Evolutionary conservation across 2,329 filamentous ascomycete species (phyloP).

Genomic region (Hypoxylon sp.): DNA sequence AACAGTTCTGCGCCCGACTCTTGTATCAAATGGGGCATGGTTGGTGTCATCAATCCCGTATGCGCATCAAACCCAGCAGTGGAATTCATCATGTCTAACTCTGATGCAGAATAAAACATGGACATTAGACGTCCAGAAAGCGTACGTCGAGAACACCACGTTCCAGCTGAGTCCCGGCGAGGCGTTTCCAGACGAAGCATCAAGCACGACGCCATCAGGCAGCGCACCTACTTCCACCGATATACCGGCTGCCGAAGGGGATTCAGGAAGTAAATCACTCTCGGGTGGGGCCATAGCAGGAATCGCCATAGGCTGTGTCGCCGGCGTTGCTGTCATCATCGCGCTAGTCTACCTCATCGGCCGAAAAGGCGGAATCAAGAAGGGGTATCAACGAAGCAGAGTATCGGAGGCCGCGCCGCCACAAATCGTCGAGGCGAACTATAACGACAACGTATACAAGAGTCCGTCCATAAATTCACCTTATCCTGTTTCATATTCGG

Average conservation of each 20-base stretch:
- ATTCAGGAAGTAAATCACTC: slow-evolving; percentile 41
- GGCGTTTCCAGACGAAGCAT: slow-evolving; percentile 57
- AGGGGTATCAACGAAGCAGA: slow-evolving; percentile 47
- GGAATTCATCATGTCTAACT: slow-evolving; percentile 20
- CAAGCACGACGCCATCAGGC: slow-evolving; percentile 33
- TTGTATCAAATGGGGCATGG: slow-evolving; percentile 73
- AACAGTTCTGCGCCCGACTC: slow-evolving; percentile 65
- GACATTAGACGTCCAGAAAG: slow-evolving; percentile 58
- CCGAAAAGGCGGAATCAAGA: slow-evolving; percentile 50
- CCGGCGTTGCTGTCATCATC: slow-evolving; percentile 54
- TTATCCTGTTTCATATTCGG: slow-evolving; percentile 16
- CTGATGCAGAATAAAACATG: slow-evolving; percentile 53
- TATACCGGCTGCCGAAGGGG: slow-evolving; percentile 9
- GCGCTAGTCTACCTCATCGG: slow-evolving; percentile 59
- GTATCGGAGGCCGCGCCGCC: slow-evolving; percentile 29
- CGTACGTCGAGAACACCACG: slow-evolving; percentile 57
- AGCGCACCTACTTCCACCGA: slow-evolving; percentile 19
- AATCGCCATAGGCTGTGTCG: slow-evolving; percentile 62
- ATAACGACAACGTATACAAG: slow-evolving; percentile 26
- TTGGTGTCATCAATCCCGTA: slow-evolving; percentile 78
- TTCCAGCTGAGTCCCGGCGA: slow-evolving; percentile 66
- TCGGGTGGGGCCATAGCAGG: slow-evolving; percentile 65
- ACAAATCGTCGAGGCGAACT: slow-evolving; percentile 44
- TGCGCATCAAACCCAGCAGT: slow-evolving; percentile 26
- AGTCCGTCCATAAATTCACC: slow-evolving; percentile 30